Conservation (phyloP, 108 stramenopile genomes). For the Cyclotella sp. region DNA sequence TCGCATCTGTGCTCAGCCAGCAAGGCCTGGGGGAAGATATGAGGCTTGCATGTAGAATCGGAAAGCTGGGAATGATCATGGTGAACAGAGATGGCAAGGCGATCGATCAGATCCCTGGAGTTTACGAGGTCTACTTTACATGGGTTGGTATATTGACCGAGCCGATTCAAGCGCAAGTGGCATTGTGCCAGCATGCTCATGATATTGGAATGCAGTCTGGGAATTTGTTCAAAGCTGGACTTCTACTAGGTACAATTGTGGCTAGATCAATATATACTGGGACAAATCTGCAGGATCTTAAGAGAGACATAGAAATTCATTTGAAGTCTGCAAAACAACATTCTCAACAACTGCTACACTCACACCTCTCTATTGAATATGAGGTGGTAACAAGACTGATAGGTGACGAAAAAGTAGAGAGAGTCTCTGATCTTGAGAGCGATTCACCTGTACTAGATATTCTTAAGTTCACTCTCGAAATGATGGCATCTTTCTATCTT, state of each 20-base stretch:
- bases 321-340: conserved; percentile 7
- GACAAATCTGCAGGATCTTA: conserved; percentile 18
- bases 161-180: conserved; percentile 29
- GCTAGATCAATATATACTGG: conserved; percentile 19
- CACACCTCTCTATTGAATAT: too few relatives aligned
- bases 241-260: conserved; percentile 6
- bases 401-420: too few relatives aligned
- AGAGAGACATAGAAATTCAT: conserved; percentile 24
- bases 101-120: neutral
- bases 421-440: too few relatives aligned
- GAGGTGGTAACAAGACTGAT: too few relatives aligned
- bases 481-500: too few relatives aligned
- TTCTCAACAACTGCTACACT: too few relatives aligned
- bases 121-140: conserved; percentile 4
- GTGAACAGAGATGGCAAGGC: neutral
- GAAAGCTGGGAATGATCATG: neutral
- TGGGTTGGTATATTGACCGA: conserved; percentile 6
- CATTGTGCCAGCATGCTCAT: conserved; percentile 16
- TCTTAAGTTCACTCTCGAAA: too few relatives aligned
- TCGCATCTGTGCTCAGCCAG: neutral
- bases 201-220: conserved; percentile 28
- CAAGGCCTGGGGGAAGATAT: neutral
- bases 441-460: too few relatives aligned
- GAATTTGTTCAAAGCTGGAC: conserved; percentile 3
- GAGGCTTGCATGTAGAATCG: neutral